Percentiles rank a stretch among this genome's conserved stretches.
phyloP scores from a whole-genome alignment of 208 protist genomes.

The Trypanosoma brucei region DNA sequence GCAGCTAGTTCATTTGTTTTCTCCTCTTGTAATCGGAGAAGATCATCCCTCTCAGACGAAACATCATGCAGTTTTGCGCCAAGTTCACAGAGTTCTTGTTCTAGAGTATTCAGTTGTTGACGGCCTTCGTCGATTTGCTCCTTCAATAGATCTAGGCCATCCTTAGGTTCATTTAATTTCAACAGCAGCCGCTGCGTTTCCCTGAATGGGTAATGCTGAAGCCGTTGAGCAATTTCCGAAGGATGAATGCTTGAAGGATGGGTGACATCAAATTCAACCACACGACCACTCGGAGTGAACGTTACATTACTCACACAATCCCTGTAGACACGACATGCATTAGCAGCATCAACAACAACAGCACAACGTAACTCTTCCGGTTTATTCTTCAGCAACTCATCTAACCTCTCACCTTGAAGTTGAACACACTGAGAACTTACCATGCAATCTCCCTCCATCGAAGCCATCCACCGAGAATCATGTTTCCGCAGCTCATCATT shows the following conservation, averaged over 20 bases:
- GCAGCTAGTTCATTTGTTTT: not conserved
- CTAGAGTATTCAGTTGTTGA: no score
- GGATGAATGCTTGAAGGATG: not conserved
- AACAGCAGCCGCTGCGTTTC: not conserved
- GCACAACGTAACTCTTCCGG: constrained; percentile 8
- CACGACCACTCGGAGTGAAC: constrained; percentile 1
- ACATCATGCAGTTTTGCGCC: not conserved
- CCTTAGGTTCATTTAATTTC: not conserved
- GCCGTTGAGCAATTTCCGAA: constrained; percentile 1
- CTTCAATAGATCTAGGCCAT: not conserved
- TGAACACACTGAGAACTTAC: constrained; percentile 1
- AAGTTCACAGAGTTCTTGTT: not conserved
- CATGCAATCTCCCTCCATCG: not conserved
- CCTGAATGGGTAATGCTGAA: constrained; percentile 4
- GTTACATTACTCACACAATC: constrained; percentile 7
- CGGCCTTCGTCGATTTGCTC: not conserved
- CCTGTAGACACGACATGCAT: constrained; percentile 1
- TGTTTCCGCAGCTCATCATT: not conserved
- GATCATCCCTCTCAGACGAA: not conserved
- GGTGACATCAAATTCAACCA: constrained; percentile 11
- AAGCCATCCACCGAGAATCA: not conserved
- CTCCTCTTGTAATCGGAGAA: not conserved
- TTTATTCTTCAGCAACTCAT: not conserved
- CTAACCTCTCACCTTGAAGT: not conserved
- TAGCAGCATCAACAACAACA: constrained; percentile 7